A percentile compares a stretch with the other conserved stretches of the same genome.
phyloP scores from a whole-genome alignment of 1,284 basidiomycete genomes.

The Malassezia japonica region DNA sequence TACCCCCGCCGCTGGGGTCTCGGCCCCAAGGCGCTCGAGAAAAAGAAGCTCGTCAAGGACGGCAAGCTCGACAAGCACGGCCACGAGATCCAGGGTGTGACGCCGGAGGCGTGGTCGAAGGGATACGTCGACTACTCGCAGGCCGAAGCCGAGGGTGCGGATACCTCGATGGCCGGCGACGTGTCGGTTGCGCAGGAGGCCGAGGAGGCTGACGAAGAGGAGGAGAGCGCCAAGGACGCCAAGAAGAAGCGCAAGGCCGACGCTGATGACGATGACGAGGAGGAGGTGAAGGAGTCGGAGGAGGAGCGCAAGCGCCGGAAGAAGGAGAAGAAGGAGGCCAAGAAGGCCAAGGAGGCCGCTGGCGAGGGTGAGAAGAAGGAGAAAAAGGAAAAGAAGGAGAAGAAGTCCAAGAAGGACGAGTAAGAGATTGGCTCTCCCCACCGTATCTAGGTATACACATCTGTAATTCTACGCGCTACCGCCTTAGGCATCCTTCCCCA shows the following conservation, averaged over 20 bases:
- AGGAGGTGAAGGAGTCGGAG: slow-evolving; percentile 30
- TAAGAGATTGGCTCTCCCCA: background rate
- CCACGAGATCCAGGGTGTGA: slow-evolving; percentile 78
- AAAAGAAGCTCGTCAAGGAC: slow-evolving; percentile 71
- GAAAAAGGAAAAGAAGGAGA: slow-evolving; percentile 38
- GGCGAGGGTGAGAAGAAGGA: slow-evolving; percentile 31
- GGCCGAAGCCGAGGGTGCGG: slow-evolving; percentile 35
- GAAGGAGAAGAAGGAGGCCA: slow-evolving; percentile 47
- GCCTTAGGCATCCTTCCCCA: slow-evolving; percentile 18
- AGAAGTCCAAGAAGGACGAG: slow-evolving; percentile 20
- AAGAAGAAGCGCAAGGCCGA: slow-evolving; percentile 27
- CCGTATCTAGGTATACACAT: background rate
- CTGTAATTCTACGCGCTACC: slow-evolving; percentile 14
- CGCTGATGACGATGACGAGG: slow-evolving; percentile 18
- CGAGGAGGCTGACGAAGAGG: slow-evolving; percentile 40
- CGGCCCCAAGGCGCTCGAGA: slow-evolving; percentile 88
- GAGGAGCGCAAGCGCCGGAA: slow-evolving; percentile 46
- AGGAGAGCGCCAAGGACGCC: slow-evolving; percentile 19
- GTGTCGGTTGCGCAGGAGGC: slow-evolving; percentile 24
- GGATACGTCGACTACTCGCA: slow-evolving; percentile 81
- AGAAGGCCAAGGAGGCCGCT: slow-evolving; percentile 37
- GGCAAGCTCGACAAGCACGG: slow-evolving; percentile 95
- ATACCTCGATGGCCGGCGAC: slow-evolving; percentile 21
- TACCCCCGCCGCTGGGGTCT: slow-evolving; percentile 98
- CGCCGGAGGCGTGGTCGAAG: slow-evolving; percentile 79